Percentiles rank a stretch among this genome's conserved stretches.
Conservation (phyloP, 768 basidiomycete species). For the Kondoa malvinella region DNA sequence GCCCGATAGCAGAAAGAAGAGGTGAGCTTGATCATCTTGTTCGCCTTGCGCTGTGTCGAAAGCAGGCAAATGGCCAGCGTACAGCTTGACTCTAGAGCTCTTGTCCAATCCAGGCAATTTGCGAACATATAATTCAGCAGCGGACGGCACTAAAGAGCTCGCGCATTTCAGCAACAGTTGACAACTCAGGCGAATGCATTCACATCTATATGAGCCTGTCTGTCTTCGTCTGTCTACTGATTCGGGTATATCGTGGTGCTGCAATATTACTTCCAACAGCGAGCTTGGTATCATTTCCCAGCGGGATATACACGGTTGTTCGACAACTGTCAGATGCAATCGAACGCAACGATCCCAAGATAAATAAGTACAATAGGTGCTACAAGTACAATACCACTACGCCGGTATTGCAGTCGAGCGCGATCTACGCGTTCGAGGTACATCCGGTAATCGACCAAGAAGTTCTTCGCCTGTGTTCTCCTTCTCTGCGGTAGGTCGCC, state of each 20-base stretch:
- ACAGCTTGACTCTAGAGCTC: neutral
- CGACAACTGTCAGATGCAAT: neutral
- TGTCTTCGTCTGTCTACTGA: neutral
- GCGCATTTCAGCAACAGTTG: neutral
- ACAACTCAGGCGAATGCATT: neutral
- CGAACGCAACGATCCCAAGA: too few relatives aligned
- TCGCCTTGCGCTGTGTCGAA: neutral
- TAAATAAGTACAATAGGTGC: too few relatives aligned
- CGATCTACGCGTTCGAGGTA: neutral
- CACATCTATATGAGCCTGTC: neutral
- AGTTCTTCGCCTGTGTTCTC: neutral
- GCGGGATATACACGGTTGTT: neutral
- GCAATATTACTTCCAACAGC: neutral
- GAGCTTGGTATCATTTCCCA: neutral
- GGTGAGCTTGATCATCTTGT: slow-evolving; percentile 9
- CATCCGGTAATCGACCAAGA: neutral
- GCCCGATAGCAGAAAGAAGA: slow-evolving; percentile 50
- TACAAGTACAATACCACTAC: too few relatives aligned
- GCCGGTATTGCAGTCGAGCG: neutral
- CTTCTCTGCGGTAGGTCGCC: neutral
- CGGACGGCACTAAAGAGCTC: neutral
- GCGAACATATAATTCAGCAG: neutral
- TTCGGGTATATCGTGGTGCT: neutral
- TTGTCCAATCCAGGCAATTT: neutral
- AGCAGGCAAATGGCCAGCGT: slow-evolving; percentile 7